phyloP scores from a whole-genome alignment of 306 rosid species.

The Trifolium subterraneum region DNA sequence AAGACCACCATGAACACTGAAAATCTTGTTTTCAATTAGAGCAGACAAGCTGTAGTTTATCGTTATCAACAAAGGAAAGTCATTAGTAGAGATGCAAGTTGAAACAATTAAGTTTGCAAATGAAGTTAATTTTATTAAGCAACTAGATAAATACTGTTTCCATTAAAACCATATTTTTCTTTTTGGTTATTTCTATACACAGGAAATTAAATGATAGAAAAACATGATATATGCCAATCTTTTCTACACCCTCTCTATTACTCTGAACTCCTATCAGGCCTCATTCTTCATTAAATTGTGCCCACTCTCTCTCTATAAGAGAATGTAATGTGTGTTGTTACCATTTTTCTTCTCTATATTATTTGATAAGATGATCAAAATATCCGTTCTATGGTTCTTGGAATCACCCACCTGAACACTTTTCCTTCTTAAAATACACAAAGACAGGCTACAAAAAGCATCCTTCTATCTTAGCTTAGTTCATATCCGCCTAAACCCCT shows the following conservation, averaged over 20 bases:
- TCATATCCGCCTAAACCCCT: conserved; percentile 10
- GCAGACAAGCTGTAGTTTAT: conserved; percentile 82
- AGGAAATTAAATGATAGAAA: not conserved
- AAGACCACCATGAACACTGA: conserved; percentile 97
- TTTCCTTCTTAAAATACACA: conserved; percentile 13
- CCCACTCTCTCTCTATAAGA: not conserved
- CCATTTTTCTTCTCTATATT: not conserved
- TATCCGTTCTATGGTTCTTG: conserved; percentile 3
- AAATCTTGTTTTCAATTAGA: conserved; percentile 90
- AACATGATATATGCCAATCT: not conserved
- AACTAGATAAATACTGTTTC: conserved; percentile 24
- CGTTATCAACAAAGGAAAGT: conserved; percentile 34
- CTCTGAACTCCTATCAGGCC: not conserved
- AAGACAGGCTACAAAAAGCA: conserved; percentile 20
- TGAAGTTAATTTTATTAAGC: conserved; percentile 31
- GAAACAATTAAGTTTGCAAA: conserved; percentile 28
- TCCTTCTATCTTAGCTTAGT: conserved; percentile 31
- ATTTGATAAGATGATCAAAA: conserved; percentile 5
- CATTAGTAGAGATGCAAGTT: conserved; percentile 32
- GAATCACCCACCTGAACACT: conserved; percentile 21
- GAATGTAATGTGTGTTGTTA: not conserved
- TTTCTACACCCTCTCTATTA: conserved; percentile 10
- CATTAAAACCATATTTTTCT: conserved; percentile 17
- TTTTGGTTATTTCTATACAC: conserved; percentile 13
- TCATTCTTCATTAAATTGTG: not conserved